Conservation (phyloP, 1,284 basidiomycete species). For the Jaminaea rosea region DNA sequence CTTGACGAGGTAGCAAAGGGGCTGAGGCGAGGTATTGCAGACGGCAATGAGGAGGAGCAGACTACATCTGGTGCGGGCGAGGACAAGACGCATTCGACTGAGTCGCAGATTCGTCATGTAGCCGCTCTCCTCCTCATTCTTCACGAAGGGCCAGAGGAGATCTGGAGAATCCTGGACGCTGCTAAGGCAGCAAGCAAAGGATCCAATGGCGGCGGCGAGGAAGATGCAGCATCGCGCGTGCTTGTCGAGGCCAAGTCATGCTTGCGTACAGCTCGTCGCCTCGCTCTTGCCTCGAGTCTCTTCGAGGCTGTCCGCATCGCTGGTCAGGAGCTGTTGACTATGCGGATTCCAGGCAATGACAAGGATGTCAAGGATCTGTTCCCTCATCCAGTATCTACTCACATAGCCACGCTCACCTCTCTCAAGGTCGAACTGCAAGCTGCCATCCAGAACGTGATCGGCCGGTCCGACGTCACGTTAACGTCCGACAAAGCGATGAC, state of each 20-base stretch:
- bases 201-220: neutral
- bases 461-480: no score
- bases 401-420: no score
- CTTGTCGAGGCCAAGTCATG: neutral
- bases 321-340: neutral
- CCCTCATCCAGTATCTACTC: no score
- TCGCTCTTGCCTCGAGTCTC: neutral
- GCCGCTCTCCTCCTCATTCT: neutral
- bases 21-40: neutral
- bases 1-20: neutral
- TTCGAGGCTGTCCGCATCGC: neutral
- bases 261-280: neutral
- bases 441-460: no score
- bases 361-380: no score
- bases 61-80: neutral
- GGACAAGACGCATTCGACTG: neutral
- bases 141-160: slow-evolving; percentile 1
- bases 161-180: neutral
- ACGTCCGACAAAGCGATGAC: no score
- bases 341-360: no score
- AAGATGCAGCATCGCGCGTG: neutral
- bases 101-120: no score
- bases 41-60: neutral
- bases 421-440: no score
- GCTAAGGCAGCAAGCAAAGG: neutral